Percentiles rank a stretch among this genome's conserved stretches.
phyloP scores from a whole-genome alignment of 768 basidiomycete species.

The Naganishia vaughanmartiniae region DNA sequence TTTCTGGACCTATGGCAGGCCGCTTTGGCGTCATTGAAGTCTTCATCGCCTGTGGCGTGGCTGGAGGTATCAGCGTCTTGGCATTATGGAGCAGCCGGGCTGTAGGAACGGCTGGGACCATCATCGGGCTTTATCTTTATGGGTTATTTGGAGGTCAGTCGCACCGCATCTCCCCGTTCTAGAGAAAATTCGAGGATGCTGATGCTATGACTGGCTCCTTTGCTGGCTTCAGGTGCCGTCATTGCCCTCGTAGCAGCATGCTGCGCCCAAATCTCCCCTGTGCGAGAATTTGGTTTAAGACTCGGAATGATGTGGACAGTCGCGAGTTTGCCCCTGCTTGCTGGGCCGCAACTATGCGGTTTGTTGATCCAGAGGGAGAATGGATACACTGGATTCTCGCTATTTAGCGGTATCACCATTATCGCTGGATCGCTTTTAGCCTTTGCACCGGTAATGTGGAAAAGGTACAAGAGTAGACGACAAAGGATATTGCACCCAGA shows the following conservation, averaged over 20 bases:
- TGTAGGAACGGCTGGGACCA: constrained; percentile 35
- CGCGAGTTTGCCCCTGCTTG: constrained; percentile 36
- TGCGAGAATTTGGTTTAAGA: constrained; percentile 46
- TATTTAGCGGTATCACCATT: constrained; percentile 27
- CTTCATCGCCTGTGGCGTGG: constrained; percentile 34
- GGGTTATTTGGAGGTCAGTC: constrained; percentile 43
- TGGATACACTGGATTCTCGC: constrained; percentile 15
- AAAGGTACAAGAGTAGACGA: constrained; percentile 4
- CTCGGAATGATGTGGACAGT: constrained; percentile 48
- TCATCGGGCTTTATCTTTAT: constrained; percentile 43
- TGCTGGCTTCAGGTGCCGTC: constrained; percentile 20
- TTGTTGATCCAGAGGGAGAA: constrained; percentile 21
- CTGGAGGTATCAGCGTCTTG: constrained; percentile 36
- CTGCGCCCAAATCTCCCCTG: constrained; percentile 42
- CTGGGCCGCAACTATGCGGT: constrained; percentile 45
- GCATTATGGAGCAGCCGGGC: constrained; percentile 43
- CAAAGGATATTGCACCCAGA: not conserved
- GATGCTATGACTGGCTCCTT: not conserved
- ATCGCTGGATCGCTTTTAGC: constrained; percentile 23
- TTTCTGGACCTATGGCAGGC: constrained; percentile 43
- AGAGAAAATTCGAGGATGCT: not conserved
- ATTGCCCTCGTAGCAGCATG: constrained; percentile 45
- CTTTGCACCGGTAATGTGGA: constrained; percentile 29
- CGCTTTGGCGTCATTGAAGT: constrained; percentile 41
- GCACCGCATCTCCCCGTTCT: not conserved